Evolutionary conservation across 352 stramenopile species (phyloP).

Genomic region (Aphanomyces euteiches): DNA sequence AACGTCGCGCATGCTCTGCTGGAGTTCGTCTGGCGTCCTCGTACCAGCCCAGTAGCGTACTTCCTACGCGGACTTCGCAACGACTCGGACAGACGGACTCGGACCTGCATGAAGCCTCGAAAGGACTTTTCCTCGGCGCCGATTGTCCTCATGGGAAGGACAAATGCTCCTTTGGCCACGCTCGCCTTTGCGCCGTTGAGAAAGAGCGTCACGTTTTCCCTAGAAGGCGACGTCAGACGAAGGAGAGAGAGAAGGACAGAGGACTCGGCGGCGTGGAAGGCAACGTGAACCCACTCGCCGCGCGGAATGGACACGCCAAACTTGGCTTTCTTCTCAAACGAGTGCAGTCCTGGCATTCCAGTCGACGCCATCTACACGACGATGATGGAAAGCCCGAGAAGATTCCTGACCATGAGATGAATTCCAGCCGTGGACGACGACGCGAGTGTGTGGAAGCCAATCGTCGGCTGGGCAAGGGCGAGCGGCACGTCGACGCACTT

Average conservation of each 20-base stretch:
- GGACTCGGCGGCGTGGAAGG: constrained; percentile 40
- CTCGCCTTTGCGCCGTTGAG: constrained; percentile 45
- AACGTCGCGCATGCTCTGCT: constrained; percentile 38
- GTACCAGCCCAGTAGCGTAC: constrained; percentile 61
- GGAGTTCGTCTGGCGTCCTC: constrained; percentile 41
- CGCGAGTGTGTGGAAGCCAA: constrained; percentile 48
- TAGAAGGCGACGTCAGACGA: not conserved
- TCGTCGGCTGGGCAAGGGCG: not conserved
- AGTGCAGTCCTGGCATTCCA: constrained; percentile 4
- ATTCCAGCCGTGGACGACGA: constrained; percentile 38
- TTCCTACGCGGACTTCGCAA: constrained; percentile 37
- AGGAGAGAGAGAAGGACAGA: not conserved
- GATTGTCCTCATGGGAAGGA: constrained; percentile 50
- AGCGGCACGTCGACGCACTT: constrained; percentile 13
- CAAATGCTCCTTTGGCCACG: constrained; percentile 48
- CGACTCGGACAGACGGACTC: too few relatives aligned
- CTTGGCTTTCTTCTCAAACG: constrained; percentile 38
- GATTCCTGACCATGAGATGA: constrained; percentile 12
- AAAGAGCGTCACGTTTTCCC: constrained; percentile 39
- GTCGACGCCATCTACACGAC: constrained; percentile 22
- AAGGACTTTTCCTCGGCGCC: constrained; percentile 52
- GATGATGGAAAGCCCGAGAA: not conserved
- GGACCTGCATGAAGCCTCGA: constrained; percentile 28
- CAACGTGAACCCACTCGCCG: constrained; percentile 60
- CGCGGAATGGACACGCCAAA: constrained; percentile 45